phyloP scores from a whole-genome alignment of 2,329 filamentous ascomycete genomes.

The Diaporthe australafricana region DNA sequence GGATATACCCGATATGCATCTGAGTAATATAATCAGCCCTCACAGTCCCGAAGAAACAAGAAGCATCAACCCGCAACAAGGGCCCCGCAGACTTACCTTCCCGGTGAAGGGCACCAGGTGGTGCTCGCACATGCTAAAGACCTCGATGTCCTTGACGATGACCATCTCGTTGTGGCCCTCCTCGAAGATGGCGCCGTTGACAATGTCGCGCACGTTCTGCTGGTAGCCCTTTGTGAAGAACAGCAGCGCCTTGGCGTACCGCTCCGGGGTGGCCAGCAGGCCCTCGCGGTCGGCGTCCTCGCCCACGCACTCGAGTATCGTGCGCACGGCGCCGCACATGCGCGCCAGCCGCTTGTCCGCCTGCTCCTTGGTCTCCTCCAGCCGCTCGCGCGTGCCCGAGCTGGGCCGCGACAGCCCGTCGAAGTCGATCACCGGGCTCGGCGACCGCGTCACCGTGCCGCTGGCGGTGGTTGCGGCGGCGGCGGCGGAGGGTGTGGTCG shows the following conservation, averaged over 20 bases:
- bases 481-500: slow-evolving; percentile 33
- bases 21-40: slow-evolving; percentile 48
- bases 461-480: slow-evolving; percentile 36
- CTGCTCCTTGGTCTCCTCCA: slow-evolving; percentile 66
- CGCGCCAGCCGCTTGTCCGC: slow-evolving; percentile 65
- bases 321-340: slow-evolving; percentile 72
- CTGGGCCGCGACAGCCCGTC: slow-evolving; percentile 71
- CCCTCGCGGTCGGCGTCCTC: slow-evolving; percentile 76
- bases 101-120: slow-evolving; percentile 96
- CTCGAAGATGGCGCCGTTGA: slow-evolving; percentile 94
- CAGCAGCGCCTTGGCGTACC: slow-evolving; percentile 95
- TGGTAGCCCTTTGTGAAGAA: slow-evolving; percentile 98
- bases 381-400: slow-evolving; percentile 71
- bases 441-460: slow-evolving; percentile 53
- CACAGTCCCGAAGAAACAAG: accelerated
- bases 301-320: slow-evolving; percentile 75
- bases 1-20: slow-evolving; percentile 99
- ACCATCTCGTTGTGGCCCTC: slow-evolving; percentile 98
- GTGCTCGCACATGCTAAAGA: slow-evolving; percentile 95
- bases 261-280: slow-evolving; percentile 76
- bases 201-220: slow-evolving; percentile 89
- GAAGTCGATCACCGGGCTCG: slow-evolving; percentile 70
- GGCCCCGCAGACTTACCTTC: slow-evolving; percentile 70
- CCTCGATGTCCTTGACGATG: slow-evolving; percentile 96
- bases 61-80: not conserved